Conservation (phyloP, 306 rosid genomes). For the Fagus crenata region DNA sequence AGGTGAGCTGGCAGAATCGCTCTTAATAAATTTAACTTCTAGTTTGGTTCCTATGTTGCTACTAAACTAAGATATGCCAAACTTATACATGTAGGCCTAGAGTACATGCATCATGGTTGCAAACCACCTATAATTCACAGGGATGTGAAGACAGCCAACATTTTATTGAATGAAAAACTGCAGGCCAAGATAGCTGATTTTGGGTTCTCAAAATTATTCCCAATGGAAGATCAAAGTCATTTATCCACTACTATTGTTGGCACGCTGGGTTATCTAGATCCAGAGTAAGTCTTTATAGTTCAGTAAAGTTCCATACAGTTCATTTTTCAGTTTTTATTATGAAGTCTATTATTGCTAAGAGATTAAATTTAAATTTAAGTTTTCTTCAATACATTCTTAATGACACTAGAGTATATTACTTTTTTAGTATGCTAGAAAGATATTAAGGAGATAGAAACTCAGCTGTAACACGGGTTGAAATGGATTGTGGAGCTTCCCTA, state of each 20-base stretch:
- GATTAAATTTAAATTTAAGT: too few species aligned
- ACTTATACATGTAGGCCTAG: neutral
- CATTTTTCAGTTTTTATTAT: too few species aligned
- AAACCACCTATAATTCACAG: slow-evolving; percentile 32
- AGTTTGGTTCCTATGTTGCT: neutral
- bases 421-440: too few species aligned
- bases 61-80: neutral
- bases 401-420: too few species aligned
- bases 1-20: neutral
- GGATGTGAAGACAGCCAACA: slow-evolving; percentile 32
- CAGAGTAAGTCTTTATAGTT: slow-evolving; percentile 27
- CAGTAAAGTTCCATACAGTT: neutral
- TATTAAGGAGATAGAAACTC: too few species aligned
- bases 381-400: too few species aligned
- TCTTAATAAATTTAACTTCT: neutral
- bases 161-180: slow-evolving; percentile 33
- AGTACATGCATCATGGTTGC: slow-evolving; percentile 32
- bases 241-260: slow-evolving; percentile 26
- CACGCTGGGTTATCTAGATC: slow-evolving; percentile 36
- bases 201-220: slow-evolving; percentile 28
- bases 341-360: too few species aligned
- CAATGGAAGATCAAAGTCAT: slow-evolving; percentile 25
- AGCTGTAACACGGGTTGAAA: too few species aligned
- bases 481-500: too few species aligned
- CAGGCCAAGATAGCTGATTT: slow-evolving; percentile 40